Evolutionary conservation across 257 asterid genomes (phyloP).

Genomic region (Asclepias syriaca): DNA sequence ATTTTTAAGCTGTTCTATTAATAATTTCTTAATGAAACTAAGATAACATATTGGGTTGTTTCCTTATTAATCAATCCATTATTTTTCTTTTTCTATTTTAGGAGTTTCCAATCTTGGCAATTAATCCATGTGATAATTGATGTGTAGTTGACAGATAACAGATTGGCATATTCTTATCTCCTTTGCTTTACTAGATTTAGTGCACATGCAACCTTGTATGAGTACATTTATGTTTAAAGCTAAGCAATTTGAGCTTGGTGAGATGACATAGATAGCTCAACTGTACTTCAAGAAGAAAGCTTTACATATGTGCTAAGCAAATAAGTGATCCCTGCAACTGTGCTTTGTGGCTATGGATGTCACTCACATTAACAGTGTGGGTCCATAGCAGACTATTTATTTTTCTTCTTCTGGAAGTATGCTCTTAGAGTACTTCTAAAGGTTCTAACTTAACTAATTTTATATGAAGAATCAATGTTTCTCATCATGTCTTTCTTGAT

Average conservation of each 20-base stretch:
- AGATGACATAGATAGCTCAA: neutral
- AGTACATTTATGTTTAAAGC: neutral
- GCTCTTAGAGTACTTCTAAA: neutral
- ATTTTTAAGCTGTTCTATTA: neutral
- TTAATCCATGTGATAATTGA: neutral
- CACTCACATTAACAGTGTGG: neutral
- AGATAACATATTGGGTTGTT: neutral
- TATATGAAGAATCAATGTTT: neutral
- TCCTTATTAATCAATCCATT: neutral
- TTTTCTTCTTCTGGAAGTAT: conserved; percentile 1
- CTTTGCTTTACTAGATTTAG: neutral
- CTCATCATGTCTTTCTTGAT: neutral
- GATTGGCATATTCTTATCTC: neutral
- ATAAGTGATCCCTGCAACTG: neutral
- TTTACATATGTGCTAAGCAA: neutral
- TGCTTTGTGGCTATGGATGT: neutral
- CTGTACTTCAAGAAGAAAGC: neutral
- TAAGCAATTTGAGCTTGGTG: neutral
- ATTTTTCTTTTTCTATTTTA: neutral
- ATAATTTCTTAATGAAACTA: neutral
- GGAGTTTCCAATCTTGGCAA: neutral
- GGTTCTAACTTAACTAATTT: neutral
- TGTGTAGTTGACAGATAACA: neutral
- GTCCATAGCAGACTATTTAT: neutral
- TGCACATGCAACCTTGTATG: neutral